phyloP scores from a whole-genome alignment of 2,329 filamentous ascomycete genomes.

The Exophiala dermatitidis region DNA sequence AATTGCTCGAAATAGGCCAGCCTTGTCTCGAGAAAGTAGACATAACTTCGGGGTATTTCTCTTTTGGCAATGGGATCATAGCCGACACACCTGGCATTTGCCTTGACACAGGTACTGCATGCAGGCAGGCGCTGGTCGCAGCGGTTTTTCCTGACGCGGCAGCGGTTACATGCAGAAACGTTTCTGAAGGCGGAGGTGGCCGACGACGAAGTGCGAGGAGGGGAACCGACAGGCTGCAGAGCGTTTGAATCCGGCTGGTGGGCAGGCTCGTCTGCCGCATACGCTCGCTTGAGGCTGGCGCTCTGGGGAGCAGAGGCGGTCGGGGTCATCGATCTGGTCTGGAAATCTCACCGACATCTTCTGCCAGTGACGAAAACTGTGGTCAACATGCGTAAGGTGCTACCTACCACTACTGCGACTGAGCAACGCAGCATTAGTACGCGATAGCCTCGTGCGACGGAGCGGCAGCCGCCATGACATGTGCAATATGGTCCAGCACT shows the following conservation, averaged over 20 bases:
- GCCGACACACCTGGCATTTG: slow-evolving; percentile 82
- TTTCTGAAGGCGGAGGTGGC: slow-evolving; percentile 59
- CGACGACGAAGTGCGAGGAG: slow-evolving; percentile 26
- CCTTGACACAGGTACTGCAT: slow-evolving; percentile 88
- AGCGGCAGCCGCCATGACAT: neutral
- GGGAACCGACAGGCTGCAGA: slow-evolving; percentile 12
- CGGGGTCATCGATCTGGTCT: slow-evolving; percentile 20
- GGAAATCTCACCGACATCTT: slow-evolving; percentile 19
- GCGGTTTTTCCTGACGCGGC: slow-evolving; percentile 83
- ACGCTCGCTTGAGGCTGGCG: slow-evolving; percentile 27
- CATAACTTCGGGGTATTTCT: slow-evolving; percentile 87
- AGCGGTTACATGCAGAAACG: slow-evolving; percentile 91
- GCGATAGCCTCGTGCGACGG: slow-evolving; percentile 12
- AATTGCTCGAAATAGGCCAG: slow-evolving; percentile 75
- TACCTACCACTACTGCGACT: neutral
- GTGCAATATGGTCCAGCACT: neutral
- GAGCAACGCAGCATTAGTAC: neutral
- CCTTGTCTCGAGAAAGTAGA: slow-evolving; percentile 86
- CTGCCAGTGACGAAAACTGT: slow-evolving; percentile 11
- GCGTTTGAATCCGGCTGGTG: slow-evolving; percentile 11
- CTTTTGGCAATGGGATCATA: slow-evolving; percentile 96
- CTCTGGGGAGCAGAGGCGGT: slow-evolving; percentile 22
- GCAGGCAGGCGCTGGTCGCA: slow-evolving; percentile 90
- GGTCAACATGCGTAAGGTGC: neutral
- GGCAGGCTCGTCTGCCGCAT: slow-evolving; percentile 23